Base-by-base conservation (phyloP, 345 rosid species). In the Arabidopsis arenosa region DNA sequence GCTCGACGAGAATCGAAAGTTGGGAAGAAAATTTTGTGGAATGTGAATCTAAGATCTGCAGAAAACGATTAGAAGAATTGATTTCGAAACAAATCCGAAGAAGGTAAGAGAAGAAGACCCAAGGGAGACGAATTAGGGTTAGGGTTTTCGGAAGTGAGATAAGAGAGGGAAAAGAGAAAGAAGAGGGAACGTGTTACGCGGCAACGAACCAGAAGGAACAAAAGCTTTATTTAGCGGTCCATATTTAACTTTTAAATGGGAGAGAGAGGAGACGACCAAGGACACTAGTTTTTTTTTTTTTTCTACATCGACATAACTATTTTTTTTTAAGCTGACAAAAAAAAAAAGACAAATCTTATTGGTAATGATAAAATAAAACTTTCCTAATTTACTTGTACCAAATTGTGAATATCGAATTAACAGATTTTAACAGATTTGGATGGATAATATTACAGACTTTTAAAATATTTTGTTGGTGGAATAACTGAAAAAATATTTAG, bases 61-160 rank as follows among this genome's bases (percentile, higher is more conserved):
- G 44, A 58, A n/a, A 70, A 4, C 4, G 5, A 5, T 55, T 33
- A 45, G 13, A 3, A 21, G 41, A 72, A 18, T 37, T 41, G 69
- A 65, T 17, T 65, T 11, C 40, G 51, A 41, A 32, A 48, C 41
- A 21, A 68, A 66, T 13, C 54, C 37, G 13, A 52, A 36, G 9
- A 52, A 36, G 39, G 73, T 15, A 37, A 9, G 41, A 37, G 8
- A 39, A 18, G 56, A 28, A 37, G 5, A 23, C 26, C 26, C 26
- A 23, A 23, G 26, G 26, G 26, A 48, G 23, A 30, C 17, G 52
- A n/a, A 15, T 45, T 47, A 56, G 73, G 60, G 58, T 61, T 69
- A 79, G 85, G 85, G 78, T 59, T 82, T 82, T 79, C 78, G 84
- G 89, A n/a, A 63, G 83, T 86, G 75, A 74, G 60, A 61, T 33